Conservation (phyloP, 176 grass and related monocot genomes). For the Oryza coarctata region DNA sequence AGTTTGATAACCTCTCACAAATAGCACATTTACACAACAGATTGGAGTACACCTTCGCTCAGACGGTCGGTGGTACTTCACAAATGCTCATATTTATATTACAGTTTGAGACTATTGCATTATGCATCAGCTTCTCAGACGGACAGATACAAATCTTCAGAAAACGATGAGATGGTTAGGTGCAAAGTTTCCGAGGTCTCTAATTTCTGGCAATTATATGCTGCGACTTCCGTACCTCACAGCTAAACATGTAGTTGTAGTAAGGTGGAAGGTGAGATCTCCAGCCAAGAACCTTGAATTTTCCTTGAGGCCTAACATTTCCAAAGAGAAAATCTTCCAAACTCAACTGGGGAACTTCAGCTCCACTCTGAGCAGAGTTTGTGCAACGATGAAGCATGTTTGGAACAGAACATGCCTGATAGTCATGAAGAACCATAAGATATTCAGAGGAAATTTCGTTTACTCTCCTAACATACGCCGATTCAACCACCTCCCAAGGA, state of each 20-base stretch:
- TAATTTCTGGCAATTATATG: not conserved
- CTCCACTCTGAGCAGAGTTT: not conserved
- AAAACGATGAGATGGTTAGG: not conserved
- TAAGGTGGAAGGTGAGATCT: conserved; percentile 18
- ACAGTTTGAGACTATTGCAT: not conserved
- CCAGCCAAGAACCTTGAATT: conserved; percentile 15
- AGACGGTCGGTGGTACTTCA: not conserved
- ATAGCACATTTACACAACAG: not conserved
- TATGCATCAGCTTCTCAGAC: not conserved
- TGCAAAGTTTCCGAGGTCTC: not conserved
- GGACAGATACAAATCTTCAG: not conserved
- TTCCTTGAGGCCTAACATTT: not conserved
- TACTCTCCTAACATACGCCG: not conserved
- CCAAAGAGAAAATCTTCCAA: not conserved
- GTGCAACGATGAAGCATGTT: not conserved
- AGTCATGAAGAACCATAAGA: not conserved
- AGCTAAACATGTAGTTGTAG: not conserved
- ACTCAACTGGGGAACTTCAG: not conserved
- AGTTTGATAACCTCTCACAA: not conserved
- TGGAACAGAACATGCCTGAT: not conserved
- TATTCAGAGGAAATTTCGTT: not conserved
- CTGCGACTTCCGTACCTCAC: not conserved
- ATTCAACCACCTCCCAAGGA: not conserved
- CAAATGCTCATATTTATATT: not conserved
- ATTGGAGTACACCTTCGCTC: not conserved